Percentiles rank a stretch among this genome's conserved stretches.
Conservation (phyloP, 2,329 filamentous ascomycete species). For the Paraconiothyrium brasiliense region DNA sequence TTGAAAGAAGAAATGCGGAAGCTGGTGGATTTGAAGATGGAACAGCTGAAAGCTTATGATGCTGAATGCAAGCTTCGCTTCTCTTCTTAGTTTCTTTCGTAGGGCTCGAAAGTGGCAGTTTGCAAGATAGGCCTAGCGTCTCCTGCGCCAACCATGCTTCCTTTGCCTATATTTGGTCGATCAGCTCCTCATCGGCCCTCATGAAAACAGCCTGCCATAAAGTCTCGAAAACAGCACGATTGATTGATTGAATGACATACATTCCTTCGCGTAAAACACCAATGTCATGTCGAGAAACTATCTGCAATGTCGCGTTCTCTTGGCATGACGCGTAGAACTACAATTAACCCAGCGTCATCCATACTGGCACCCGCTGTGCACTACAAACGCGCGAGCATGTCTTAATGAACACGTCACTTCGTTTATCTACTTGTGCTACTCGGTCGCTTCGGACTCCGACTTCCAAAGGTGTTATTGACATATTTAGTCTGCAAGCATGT, state of each 20-base stretch:
- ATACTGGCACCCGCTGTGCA: background rate
- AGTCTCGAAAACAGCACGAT: too few relatives aligned
- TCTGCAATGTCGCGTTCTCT: conserved; percentile 1
- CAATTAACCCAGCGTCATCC: conserved; percentile 9
- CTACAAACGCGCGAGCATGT: background rate
- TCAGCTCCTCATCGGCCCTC: too few relatives aligned
- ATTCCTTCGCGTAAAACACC: background rate
- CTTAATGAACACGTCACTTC: conserved; percentile 11
- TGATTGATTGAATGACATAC: background rate
- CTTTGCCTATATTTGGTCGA: too few relatives aligned
- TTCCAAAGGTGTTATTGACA: background rate
- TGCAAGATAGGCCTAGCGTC: too few relatives aligned
- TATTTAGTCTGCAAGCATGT: conserved; percentile 6
- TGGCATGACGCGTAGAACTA: conserved; percentile 15
- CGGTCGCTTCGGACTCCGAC: background rate
- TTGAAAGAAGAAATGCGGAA: conserved; percentile 18
- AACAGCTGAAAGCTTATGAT: conserved; percentile 26
- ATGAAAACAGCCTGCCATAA: too few relatives aligned
- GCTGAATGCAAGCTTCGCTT: conserved; percentile 17
- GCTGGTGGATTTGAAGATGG: conserved; percentile 25
- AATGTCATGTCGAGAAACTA: background rate
- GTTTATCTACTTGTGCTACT: background rate
- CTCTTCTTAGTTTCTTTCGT: background rate
- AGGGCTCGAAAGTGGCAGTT: too few relatives aligned
- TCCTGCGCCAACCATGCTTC: too few relatives aligned